Conservation (phyloP, 345 rosid species). For the Hibiscus tridactylites region DNA sequence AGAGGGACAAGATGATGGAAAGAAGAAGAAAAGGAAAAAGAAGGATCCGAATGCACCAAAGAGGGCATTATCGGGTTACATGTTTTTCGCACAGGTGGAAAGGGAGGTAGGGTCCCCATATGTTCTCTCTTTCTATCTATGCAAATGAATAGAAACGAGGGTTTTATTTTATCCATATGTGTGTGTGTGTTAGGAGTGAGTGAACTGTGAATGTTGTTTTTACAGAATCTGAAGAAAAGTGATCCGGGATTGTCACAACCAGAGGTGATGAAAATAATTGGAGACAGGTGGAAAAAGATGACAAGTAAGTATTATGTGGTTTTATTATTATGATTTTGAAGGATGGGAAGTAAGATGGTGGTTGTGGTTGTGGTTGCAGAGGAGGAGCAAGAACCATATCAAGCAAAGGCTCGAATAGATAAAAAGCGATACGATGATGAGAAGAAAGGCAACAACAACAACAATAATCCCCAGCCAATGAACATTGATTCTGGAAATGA, state of each 20-base stretch:
- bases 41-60: constrained; percentile 98
- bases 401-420: constrained; percentile 66
- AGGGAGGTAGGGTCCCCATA: constrained; percentile 53
- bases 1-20: constrained; percentile 64
- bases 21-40: constrained; percentile 73
- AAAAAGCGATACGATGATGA: constrained; percentile 68
- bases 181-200: no score
- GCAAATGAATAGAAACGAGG: neutral
- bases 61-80: constrained; percentile 65
- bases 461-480: constrained; percentile 65
- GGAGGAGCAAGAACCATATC: constrained; percentile 80
- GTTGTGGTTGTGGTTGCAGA: constrained; percentile 16
- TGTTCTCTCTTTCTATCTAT: neutral
- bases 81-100: constrained; percentile 69
- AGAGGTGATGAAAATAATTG: constrained; percentile 53
- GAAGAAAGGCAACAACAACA: constrained; percentile 46
- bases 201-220: neutral
- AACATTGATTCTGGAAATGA: constrained; percentile 36
- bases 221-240: constrained; percentile 65
- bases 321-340: neutral
- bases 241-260: constrained; percentile 69
- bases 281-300: constrained; percentile 80
- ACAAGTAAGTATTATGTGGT: constrained; percentile 29
- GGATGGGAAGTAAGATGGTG: neutral
- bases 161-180: no score